Base-by-base conservation (phyloP, 2,329 filamentous ascomycete species). In the Fusarium sp. region DNA sequence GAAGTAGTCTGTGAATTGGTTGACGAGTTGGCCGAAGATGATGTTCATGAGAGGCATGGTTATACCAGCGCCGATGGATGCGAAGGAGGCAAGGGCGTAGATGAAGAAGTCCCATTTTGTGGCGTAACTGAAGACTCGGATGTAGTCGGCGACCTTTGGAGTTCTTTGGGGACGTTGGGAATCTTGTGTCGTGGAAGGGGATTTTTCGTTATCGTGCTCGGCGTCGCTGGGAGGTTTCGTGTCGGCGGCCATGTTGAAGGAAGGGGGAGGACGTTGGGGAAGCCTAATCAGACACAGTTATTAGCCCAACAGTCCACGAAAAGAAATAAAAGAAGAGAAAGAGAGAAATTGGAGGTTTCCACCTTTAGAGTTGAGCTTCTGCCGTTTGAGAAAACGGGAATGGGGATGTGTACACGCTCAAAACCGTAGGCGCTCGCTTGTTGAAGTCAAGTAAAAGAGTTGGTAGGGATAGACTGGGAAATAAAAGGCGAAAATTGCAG, bases 21-120 rank as follows among this genome's bases (percentile, higher is more conserved):
- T 66, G 23, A 78, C 77, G 17, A 78, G 77, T 41, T 77, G 72
- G 1, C 76, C 76, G 48, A 83, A 80, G 15, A 83, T 76, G 30
- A 83, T 68, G 50, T 80, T 81, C 75, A 83, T 81, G 37, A 83
- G 50, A 8, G 81, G 80, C 57, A 83, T 59, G 4, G 78, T 74
- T 5, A 78, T 64, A 0, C 80, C 80, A 4, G 79, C 78, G 7
- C 78, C 78, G 30, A 81, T 72, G 1, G 80, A 81, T 4, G 79
- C 78, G 7, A 77, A 12, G 0, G 75, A 65, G 18, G 79, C 80
- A 20, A 78, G 37, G 35, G 60, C 64, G n/a, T 79, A 78, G 23
- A 77, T 67, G 20, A 71, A 59, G 30, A 79, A 71, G 42, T 80
- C 78, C 78, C 77, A 80, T 70, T 64, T 73, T 23, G 68, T 77